Conservation (phyloP, 176 grass and related monocot species). For the Hordeum marinum region DNA sequence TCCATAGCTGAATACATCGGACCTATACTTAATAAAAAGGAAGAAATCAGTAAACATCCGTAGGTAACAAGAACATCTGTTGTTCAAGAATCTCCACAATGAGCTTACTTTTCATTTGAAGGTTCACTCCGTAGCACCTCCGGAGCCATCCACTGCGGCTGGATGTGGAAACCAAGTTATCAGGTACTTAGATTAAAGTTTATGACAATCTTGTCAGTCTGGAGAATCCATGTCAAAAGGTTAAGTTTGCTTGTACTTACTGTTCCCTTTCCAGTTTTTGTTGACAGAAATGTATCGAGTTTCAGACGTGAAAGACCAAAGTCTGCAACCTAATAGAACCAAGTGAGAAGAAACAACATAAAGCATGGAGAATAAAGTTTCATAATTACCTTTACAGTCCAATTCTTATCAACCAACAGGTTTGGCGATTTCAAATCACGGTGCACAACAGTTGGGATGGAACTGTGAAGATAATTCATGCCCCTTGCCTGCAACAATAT, state of each 20-base stretch:
- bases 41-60: neutral
- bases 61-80: neutral
- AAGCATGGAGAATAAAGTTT: neutral
- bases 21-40: conserved; percentile 49
- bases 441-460: conserved; percentile 65
- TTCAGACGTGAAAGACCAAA: conserved; percentile 92
- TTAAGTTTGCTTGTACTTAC: conserved; percentile 36
- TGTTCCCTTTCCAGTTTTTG: conserved; percentile 87
- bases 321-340: conserved; percentile 63
- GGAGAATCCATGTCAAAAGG: neutral
- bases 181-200: conserved; percentile 14
- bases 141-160: conserved; percentile 99
- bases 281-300: conserved; percentile 69
- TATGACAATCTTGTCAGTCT: neutral
- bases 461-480: conserved; percentile 95
- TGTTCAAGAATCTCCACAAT: neutral
- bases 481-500: conserved; percentile 57
- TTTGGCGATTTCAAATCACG: conserved; percentile 92
- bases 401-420: conserved; percentile 93
- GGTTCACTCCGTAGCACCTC: conserved; percentile 86
- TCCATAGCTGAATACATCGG: conserved; percentile 87
- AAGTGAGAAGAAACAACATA: neutral
- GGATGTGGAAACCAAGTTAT: conserved; percentile 9
- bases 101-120: conserved; percentile 73
- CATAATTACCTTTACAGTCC: conserved; percentile 71